phyloP scores from a whole-genome alignment of 805 yeast genomes.

The Saturnispora bothae region DNA sequence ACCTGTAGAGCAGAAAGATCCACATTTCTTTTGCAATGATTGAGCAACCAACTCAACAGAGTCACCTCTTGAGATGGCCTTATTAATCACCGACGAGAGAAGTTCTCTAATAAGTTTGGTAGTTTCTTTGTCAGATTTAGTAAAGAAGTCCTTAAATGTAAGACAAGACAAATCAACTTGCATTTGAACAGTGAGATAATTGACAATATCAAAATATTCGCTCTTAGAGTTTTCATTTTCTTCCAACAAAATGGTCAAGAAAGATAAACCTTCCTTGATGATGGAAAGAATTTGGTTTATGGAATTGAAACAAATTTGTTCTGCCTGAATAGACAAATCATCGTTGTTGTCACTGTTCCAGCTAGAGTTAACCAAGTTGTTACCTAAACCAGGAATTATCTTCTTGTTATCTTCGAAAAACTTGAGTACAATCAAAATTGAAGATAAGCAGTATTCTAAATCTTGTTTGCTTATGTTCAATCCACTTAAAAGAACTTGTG shows the following conservation, averaged over 20 bases:
- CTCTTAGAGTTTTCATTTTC: slow-evolving; percentile 32
- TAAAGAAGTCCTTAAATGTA: slow-evolving; percentile 66
- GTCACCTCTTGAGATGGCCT: slow-evolving; percentile 82
- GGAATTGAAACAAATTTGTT: slow-evolving; percentile 77
- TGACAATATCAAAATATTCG: slow-evolving; percentile 55
- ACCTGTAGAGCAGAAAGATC: slow-evolving; percentile 85
- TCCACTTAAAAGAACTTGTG: slow-evolving; percentile 31
- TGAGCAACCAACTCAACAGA: slow-evolving; percentile 85
- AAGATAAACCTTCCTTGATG: slow-evolving; percentile 84
- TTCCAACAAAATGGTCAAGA: slow-evolving; percentile 69
- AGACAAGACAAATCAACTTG: slow-evolving; percentile 59
- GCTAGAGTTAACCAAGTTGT: slow-evolving; percentile 38
- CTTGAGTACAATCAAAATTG: slow-evolving; percentile 57
- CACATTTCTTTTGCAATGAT: slow-evolving; percentile 84
- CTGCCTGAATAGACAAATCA: slow-evolving; percentile 77
- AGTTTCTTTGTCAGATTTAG: slow-evolving; percentile 48
- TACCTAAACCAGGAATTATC: slow-evolving; percentile 48
- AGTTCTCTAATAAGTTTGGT: slow-evolving; percentile 71
- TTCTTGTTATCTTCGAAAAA: slow-evolving; percentile 59
- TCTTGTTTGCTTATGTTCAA: slow-evolving; percentile 38
- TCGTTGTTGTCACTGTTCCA: slow-evolving; percentile 27
- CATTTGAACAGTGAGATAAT: slow-evolving; percentile 54
- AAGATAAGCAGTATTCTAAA: slow-evolving; percentile 61
- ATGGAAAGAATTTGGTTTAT: slow-evolving; percentile 63
- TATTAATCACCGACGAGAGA: slow-evolving; percentile 78